phyloP scores from a whole-genome alignment of 257 asterid genomes.

The Fraxinus quadrangulata region DNA sequence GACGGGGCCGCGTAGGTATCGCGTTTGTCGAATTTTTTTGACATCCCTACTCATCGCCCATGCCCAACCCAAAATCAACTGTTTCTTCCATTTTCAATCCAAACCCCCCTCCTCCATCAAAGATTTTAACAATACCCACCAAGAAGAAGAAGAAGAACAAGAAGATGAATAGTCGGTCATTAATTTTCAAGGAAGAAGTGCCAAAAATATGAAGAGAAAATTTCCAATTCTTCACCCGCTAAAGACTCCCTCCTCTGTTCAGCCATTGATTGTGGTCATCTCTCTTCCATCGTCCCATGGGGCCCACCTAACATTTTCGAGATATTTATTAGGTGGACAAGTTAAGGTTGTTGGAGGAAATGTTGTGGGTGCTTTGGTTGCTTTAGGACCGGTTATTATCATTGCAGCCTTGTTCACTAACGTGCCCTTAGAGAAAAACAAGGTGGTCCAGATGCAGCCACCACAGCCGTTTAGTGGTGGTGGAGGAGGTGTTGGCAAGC shows the following conservation, averaged over 20 bases:
- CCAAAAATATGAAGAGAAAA: too few relatives aligned
- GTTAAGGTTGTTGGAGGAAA: constrained; percentile 91
- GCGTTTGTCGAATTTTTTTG: too few relatives aligned
- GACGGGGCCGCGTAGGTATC: too few relatives aligned
- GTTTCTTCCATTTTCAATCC: constrained; percentile 47
- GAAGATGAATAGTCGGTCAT: constrained; percentile 24
- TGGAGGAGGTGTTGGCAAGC: constrained; percentile 9
- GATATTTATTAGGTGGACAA: constrained; percentile 73
- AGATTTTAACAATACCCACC: constrained; percentile 17
- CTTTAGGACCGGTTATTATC: constrained; percentile 70
- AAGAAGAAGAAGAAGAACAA: not conserved
- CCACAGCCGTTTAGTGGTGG: constrained; percentile 23
- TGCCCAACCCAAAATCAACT: constrained; percentile 57
- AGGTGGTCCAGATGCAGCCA: constrained; percentile 52
- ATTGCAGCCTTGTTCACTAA: constrained; percentile 77
- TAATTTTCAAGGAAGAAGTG: not conserved
- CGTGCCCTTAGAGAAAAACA: constrained; percentile 81
- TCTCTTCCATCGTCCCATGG: too few relatives aligned
- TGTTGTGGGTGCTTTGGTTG: constrained; percentile 78
- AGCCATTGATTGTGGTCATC: too few relatives aligned
- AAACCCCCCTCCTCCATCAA: constrained; percentile 22
- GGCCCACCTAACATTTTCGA: not conserved
- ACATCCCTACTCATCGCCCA: constrained; percentile 29
- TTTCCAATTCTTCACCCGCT: too few relatives aligned
- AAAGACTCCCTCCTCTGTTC: too few relatives aligned